A percentile compares a stretch with the other conserved stretches of the same genome.
Conservation (phyloP, 345 rosid species). For the Hibiscus syriacus region DNA sequence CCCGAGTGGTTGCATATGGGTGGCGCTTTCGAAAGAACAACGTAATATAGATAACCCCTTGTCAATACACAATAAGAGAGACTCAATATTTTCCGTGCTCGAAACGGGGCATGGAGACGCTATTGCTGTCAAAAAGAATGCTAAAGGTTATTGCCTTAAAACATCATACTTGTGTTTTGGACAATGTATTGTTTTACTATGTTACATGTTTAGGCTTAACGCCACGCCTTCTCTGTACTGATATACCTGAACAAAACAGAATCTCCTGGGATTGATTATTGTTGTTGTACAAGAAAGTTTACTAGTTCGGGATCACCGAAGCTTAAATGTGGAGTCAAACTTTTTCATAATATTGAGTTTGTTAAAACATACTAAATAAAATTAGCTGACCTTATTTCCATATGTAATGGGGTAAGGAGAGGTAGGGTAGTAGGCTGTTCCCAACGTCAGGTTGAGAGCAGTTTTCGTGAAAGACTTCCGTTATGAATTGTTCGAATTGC, state of each 20-base stretch:
- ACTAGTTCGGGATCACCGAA: neutral
- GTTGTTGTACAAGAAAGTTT: neutral
- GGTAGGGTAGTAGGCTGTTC: too few species aligned
- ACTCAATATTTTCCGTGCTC: neutral
- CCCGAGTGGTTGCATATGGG: neutral
- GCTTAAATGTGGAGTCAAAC: neutral
- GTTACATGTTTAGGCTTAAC: neutral
- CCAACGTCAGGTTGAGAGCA: too few species aligned
- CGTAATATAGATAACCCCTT: neutral
- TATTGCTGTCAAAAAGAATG: neutral
- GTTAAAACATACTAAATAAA: too few species aligned
- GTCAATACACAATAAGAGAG: neutral
- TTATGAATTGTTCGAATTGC: too few species aligned
- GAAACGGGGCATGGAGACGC: neutral
- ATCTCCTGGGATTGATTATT: neutral
- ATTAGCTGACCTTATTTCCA: too few species aligned
- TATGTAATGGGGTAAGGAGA: too few species aligned
- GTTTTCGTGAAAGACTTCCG: too few species aligned
- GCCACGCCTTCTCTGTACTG: neutral
- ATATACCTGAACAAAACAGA: neutral
- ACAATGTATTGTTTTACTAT: neutral
- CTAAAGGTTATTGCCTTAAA: neutral
- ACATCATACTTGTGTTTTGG: neutral
- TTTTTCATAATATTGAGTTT: neutral
- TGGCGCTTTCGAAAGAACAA: neutral